These are phyloP conservation scores for Sphaerulina vaccinii DNA, from an alignment of 2,329 filamentous ascomycete species.

Conservation along the genomic window DNA sequence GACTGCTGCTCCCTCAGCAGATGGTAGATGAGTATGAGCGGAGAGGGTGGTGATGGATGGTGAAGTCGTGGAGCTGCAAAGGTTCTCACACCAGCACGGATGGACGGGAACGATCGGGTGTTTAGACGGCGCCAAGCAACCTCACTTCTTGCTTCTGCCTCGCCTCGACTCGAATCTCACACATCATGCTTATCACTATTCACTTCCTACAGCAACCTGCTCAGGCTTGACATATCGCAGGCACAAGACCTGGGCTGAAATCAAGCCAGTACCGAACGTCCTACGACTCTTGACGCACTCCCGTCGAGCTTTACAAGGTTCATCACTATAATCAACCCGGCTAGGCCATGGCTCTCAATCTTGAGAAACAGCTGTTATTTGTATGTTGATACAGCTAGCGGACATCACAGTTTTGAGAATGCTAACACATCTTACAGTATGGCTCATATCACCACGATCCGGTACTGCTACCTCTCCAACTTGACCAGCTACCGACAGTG, in stretches of 20 bases:
- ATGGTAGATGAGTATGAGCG: conserved; percentile 28
- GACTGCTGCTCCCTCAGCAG: conserved; percentile 34
- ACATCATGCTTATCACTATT: too few relatives aligned
- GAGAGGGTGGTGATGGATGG: conserved; percentile 27
- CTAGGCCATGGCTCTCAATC: conserved; percentile 61
- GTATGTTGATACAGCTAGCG: conserved; percentile 54
- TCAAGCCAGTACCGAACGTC: too few relatives aligned
- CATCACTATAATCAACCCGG: neutral
- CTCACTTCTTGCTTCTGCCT: conserved; percentile 10
- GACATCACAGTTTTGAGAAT: conserved; percentile 18
- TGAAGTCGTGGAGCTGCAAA: conserved; percentile 13
- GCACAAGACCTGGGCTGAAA: too few relatives aligned
- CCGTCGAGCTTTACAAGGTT: neutral
- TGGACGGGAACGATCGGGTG: neutral
- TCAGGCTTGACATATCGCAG: too few relatives aligned
- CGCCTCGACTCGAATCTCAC: too few relatives aligned
- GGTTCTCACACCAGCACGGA: conserved; percentile 8
- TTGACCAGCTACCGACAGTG: neutral
- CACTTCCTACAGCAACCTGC: too few relatives aligned
- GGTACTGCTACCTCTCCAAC: conserved; percentile 41
- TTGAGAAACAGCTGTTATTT: conserved; percentile 79
- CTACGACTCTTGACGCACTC: too few relatives aligned
- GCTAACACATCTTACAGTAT: conserved; percentile 57
- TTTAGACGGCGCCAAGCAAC: neutral
- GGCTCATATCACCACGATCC: conserved; percentile 78